phyloP scores from a whole-genome alignment of 139 green algal species.

The Pseudopediastrum boryanum region DNA sequence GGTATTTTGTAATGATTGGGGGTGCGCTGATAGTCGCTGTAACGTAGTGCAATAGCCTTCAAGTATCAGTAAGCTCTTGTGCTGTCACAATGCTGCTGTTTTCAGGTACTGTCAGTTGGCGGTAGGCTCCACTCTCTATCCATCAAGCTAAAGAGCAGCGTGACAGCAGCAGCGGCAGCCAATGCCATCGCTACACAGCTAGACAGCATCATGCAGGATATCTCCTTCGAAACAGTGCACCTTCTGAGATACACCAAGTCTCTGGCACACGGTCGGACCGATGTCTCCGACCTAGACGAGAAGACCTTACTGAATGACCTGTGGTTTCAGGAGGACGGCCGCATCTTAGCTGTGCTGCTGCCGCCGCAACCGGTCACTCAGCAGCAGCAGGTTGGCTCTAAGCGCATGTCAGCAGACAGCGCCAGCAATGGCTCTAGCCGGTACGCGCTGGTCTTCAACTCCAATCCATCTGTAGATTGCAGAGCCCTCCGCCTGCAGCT shows the following conservation, averaged over 20 bases:
- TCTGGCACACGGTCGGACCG: not conserved
- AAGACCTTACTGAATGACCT: no score
- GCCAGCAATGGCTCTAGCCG: not conserved
- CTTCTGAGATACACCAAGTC: not conserved
- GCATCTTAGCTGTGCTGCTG: not conserved
- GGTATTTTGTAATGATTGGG: no score
- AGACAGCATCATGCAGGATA: not conserved
- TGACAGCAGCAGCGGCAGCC: not conserved
- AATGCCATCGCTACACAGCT: not conserved
- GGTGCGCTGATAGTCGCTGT: no score
- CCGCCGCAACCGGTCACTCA: not conserved
- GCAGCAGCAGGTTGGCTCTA: not conserved
- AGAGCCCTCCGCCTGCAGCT: not conserved
- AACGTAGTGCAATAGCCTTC: no score
- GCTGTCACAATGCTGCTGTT: no score
- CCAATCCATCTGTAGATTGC: no score
- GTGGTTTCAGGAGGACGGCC: not conserved
- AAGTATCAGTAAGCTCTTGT: no score
- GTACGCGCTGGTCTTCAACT: not conserved
- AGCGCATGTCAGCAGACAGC: slow-evolving; percentile 1
- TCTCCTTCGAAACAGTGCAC: not conserved
- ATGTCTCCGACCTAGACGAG: not conserved
- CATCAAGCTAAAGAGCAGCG: slow-evolving; percentile 14
- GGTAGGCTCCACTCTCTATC: no score
- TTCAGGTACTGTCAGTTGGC: no score